Evolutionary conservation across 2,329 filamentous ascomycete species (phyloP).

Genomic region (Paecilomyces sp.): DNA sequence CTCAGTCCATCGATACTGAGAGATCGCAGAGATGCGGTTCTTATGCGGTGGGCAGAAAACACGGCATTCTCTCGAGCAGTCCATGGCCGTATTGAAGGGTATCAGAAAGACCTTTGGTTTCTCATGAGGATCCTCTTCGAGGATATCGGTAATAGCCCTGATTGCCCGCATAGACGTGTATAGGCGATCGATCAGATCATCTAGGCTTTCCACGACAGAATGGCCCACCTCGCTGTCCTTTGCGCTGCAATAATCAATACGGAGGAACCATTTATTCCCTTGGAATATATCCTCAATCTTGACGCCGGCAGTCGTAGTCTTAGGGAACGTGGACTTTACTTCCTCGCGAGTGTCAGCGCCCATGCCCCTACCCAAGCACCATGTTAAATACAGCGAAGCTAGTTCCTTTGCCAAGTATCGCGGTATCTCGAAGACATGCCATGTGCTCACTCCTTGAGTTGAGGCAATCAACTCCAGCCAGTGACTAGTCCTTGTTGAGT

Average conservation of each 20-base stretch:
- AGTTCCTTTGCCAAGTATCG: slow-evolving; percentile 12
- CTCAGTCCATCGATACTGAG: slow-evolving; percentile 37
- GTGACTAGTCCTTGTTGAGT: slow-evolving; percentile 33
- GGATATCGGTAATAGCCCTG: slow-evolving; percentile 23
- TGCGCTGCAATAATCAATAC: slow-evolving; percentile 37
- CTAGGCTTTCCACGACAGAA: slow-evolving; percentile 18
- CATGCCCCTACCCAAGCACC: slow-evolving; percentile 18
- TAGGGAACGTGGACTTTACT: slow-evolving; percentile 15
- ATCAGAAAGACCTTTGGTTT: slow-evolving; percentile 32
- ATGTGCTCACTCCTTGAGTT: slow-evolving; percentile 21
- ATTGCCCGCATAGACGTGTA: slow-evolving; percentile 33
- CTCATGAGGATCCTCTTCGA: slow-evolving; percentile 8
- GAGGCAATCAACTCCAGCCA: slow-evolving; percentile 37
- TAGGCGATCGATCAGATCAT: slow-evolving; percentile 31
- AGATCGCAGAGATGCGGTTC: slow-evolving; percentile 29
- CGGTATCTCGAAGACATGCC: slow-evolving; percentile 6
- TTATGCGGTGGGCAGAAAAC: slow-evolving; percentile 36
- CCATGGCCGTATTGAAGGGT: slow-evolving; percentile 36
- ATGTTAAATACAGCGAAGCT: slow-evolving; percentile 21
- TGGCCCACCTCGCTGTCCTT: slow-evolving; percentile 32
- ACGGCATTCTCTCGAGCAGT: slow-evolving; percentile 33
- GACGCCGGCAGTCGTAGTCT: slow-evolving; percentile 17
- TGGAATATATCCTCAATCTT: slow-evolving; percentile 26
- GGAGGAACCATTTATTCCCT: slow-evolving; percentile 26
- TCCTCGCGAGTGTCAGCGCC: slow-evolving; percentile 27